Base-by-base conservation (phyloP, 75 land plant species). In the Gnetum montanum region DNA sequence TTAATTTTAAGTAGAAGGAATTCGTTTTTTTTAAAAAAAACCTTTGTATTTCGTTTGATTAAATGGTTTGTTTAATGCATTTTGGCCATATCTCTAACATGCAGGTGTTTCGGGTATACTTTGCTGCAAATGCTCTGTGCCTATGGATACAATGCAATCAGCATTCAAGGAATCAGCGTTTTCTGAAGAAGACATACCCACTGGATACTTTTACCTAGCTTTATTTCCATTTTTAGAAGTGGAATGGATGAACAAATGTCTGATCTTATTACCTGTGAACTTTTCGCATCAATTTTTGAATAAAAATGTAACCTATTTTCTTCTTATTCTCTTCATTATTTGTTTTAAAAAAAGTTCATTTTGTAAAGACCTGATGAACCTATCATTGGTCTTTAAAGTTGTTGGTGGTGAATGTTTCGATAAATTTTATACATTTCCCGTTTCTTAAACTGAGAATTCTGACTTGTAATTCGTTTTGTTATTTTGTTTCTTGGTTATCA, bases 71-170 rank as follows among this genome's bases (percentile, higher is more conserved):
- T 1, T 40, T 25, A 4, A 24, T 31, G 10, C 18, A 29, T 64
- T 46, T 61, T 23, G 31, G 6, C 31, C 44, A 29, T 49, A 22
- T 43, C 33, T 31, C 18, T 46, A 11, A 15, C 47, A 41, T 55
- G 59, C 70, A 81, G 80, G 62, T 44, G 40, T 69, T 83, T 60
- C 68, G 79, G 48, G 19, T 83, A 15, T 83, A 83, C 58, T 68
- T 67, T 34, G 41, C 64, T 41, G 57, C 61, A 50, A 64, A 54
- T 25, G 43, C 62, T 48, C n/a, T n/a, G 4, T 64, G 18, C n/a
- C 48, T 3, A 3, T 52, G n/a, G 68, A 59, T 26, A 43, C 27
- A 20, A 23, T 79, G 6, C 54, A 40, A 11, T 8, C 27, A 27
- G 56, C 59, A 2, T 75, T 83, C 45, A 22, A 43, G 35, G 51